A percentile compares a stretch with the other conserved stretches of the same genome.
These are phyloP conservation scores for Flaveria floridana DNA, from an alignment of 140 eudicot species.

Conservation along the genomic window DNA sequence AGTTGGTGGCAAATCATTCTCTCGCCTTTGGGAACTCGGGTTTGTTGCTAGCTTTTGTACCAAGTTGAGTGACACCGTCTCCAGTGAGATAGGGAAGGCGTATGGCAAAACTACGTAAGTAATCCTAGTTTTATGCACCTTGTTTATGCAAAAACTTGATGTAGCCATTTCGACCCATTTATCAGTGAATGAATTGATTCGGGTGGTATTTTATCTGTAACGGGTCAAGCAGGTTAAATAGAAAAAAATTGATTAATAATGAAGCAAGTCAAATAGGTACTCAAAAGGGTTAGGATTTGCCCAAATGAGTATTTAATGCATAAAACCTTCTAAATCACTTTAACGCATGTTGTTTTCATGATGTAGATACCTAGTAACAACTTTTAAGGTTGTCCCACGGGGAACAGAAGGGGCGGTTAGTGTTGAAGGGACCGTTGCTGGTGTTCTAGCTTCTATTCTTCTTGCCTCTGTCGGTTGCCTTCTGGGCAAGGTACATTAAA, in stretches of 20 bases:
- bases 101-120: conserved; percentile 91
- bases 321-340: not conserved
- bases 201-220: not conserved
- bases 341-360: not conserved
- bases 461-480: conserved; percentile 62
- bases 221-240: not conserved
- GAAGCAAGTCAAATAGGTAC: not conserved
- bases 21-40: conserved; percentile 81
- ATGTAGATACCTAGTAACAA: conserved; percentile 76
- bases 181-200: not conserved
- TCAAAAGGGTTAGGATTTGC: too few relatives aligned
- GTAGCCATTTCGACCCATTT: not conserved
- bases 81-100: conserved; percentile 98
- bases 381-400: conserved; percentile 84
- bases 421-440: conserved; percentile 88
- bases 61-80: conserved; percentile 91
- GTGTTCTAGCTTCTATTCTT: conserved; percentile 67
- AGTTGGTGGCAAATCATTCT: conserved; percentile 57
- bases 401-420: conserved; percentile 97
- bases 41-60: conserved; percentile 98
- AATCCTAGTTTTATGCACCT: conserved; percentile 16
- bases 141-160: not conserved
- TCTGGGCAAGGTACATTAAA: conserved; percentile 47
- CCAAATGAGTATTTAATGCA: not conserved
- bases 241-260: not conserved